phyloP scores from a whole-genome alignment of 306 rosid genomes.

The Heteromeles arbutifolia region DNA sequence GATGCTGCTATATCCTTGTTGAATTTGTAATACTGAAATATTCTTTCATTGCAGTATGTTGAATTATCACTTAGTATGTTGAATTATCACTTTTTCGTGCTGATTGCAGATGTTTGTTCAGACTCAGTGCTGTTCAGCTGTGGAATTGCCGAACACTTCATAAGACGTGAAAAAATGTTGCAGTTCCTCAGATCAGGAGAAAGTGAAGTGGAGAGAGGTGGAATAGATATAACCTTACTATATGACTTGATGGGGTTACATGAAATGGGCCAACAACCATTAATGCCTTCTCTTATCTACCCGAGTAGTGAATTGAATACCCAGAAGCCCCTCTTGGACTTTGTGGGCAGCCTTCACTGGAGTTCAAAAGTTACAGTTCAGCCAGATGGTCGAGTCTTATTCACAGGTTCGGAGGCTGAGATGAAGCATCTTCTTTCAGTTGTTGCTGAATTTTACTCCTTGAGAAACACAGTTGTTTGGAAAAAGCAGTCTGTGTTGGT shows the following conservation, averaged over 20 bases:
- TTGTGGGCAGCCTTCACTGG: conserved; percentile 47
- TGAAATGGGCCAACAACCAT: conserved; percentile 25
- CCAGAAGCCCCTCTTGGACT: conserved; percentile 47
- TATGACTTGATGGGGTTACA: conserved; percentile 48
- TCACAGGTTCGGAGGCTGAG: conserved; percentile 51
- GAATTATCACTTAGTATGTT: conserved; percentile 3
- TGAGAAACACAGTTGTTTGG: conserved; percentile 32
- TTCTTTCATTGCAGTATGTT: conserved; percentile 7
- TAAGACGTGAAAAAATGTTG: conserved; percentile 45
- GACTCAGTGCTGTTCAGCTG: conserved; percentile 51
- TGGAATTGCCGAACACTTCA: conserved; percentile 57
- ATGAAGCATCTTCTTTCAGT: conserved; percentile 66
- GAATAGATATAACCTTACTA: conserved; percentile 35
- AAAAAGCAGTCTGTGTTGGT: conserved; percentile 51
- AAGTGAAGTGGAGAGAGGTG: conserved; percentile 39
- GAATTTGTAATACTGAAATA: neutral
- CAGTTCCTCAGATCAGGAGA: conserved; percentile 46
- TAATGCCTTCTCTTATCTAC: conserved; percentile 48
- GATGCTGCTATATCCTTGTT: neutral
- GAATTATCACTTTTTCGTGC: conserved; percentile 1
- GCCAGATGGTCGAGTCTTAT: conserved; percentile 61
- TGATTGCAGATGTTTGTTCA: conserved; percentile 41
- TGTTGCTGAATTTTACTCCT: conserved; percentile 56
- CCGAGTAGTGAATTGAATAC: conserved; percentile 34
- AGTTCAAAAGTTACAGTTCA: conserved; percentile 51